phyloP scores from a whole-genome alignment of 208 protist species.

The Leptomonas pyrrhocoris region DNA sequence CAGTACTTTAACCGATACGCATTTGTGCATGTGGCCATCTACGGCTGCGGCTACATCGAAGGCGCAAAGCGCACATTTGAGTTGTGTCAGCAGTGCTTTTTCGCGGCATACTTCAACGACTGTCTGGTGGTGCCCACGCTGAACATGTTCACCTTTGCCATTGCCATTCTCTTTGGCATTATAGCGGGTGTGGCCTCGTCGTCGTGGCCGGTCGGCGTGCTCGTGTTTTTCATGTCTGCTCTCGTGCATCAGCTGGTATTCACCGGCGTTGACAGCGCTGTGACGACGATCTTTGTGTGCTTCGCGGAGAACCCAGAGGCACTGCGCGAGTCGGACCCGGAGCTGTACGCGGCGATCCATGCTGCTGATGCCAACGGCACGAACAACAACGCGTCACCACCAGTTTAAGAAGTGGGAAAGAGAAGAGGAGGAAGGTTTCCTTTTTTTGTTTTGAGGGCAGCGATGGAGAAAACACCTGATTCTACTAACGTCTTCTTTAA shows the following conservation, averaged over 20 bases:
- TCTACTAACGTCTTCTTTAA: too few species aligned
- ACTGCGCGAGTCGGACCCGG: constrained; percentile 65
- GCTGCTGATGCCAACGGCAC: constrained; percentile 56
- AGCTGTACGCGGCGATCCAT: constrained; percentile 70
- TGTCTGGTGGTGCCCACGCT: constrained; percentile 74
- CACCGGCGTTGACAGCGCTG: constrained; percentile 65
- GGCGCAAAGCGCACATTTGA: constrained; percentile 87
- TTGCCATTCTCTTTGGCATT: constrained; percentile 59
- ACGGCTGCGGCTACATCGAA: constrained; percentile 90
- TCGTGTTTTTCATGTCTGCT: constrained; percentile 56
- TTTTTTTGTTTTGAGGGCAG: not conserved
- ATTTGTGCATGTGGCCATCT: constrained; percentile 93
- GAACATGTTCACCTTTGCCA: constrained; percentile 54
- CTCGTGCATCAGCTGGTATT: constrained; percentile 74
- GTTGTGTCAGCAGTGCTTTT: constrained; percentile 81
- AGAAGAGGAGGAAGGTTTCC: too few species aligned
- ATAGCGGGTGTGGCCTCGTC: constrained; percentile 38
- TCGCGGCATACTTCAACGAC: constrained; percentile 90
- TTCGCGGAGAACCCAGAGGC: constrained; percentile 85
- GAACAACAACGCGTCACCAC: constrained; percentile 55
- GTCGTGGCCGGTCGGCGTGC: constrained; percentile 41
- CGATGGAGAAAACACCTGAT: not conserved
- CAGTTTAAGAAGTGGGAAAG: constrained; percentile 7
- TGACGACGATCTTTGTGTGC: constrained; percentile 90
- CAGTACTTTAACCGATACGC: constrained; percentile 94